phyloP scores from a whole-genome alignment of 2,329 filamentous ascomycete species.

The Helotiales sp. region DNA sequence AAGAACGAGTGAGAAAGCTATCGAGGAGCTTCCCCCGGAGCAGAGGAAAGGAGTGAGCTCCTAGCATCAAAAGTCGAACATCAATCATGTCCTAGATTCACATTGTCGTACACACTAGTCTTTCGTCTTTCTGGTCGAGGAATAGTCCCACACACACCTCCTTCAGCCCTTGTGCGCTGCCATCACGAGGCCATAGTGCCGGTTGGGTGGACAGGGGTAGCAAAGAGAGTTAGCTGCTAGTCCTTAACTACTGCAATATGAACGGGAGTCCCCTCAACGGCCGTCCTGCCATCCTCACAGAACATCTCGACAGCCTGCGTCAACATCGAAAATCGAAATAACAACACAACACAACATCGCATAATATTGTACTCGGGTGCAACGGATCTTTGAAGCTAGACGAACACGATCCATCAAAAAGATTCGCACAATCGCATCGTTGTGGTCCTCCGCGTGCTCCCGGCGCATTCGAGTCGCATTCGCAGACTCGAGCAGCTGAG shows the following conservation, averaged over 20 bases:
- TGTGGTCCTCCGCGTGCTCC: slow-evolving; percentile 17
- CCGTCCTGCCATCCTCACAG: slow-evolving; percentile 3
- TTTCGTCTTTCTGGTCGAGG: neutral
- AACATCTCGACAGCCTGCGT: slow-evolving; percentile 14
- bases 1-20: neutral
- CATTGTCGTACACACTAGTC: neutral
- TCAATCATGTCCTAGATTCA: neutral
- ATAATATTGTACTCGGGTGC: neutral
- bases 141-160: neutral
- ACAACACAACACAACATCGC: slow-evolving; percentile 17
- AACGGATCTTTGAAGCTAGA: slow-evolving; percentile 13
- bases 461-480: slow-evolving; percentile 25
- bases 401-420: neutral
- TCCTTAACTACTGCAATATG: too few relatives aligned
- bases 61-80: neutral
- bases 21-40: neutral
- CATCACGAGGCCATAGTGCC: slow-evolving; percentile 13
- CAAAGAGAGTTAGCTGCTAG: slow-evolving; percentile 4
- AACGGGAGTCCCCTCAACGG: slow-evolving; percentile 13
- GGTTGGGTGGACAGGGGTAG: neutral
- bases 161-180: neutral
- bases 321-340: slow-evolving; percentile 3
- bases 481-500: slow-evolving; percentile 14
- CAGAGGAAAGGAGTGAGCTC: neutral
- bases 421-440: slow-evolving; percentile 2